A percentile compares a stretch with the other conserved stretches of the same genome.
Evolutionary conservation across 495 filamentous ascomycete genomes (phyloP).

Genomic region (Chaetomium cochliodes): DNA sequence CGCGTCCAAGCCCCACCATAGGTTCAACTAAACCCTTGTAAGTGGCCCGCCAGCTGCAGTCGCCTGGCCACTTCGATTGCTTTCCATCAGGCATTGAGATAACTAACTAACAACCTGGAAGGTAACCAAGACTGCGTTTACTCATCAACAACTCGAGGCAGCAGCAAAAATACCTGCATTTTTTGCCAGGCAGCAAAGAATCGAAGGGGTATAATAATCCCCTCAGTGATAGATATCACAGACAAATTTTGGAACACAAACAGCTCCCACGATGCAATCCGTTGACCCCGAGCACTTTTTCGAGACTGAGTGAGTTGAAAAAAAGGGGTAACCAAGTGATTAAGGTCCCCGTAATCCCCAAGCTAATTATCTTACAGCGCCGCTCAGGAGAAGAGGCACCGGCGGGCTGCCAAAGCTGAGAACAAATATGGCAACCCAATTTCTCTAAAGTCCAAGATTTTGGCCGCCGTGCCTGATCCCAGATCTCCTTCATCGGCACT

Average conservation of each 20-base stretch:
- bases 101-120: too few relatives aligned
- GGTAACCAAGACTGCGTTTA: not conserved
- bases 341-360: not conserved
- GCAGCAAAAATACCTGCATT: slow-evolving; percentile 5
- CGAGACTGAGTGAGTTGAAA: slow-evolving; percentile 68
- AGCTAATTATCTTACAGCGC: slow-evolving; percentile 50
- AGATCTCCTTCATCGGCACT: slow-evolving; percentile 55
- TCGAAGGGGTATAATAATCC: not conserved
- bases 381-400: slow-evolving; percentile 66
- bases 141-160: slow-evolving; percentile 10
- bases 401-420: slow-evolving; percentile 73
- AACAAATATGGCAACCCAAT: slow-evolving; percentile 85
- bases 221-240: not conserved
- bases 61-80: slow-evolving; percentile 15
- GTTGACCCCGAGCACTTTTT: slow-evolving; percentile 66
- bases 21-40: not conserved
- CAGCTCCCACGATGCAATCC: slow-evolving; percentile 33
- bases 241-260: not conserved
- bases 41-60: slow-evolving; percentile 21
- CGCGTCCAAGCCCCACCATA: slow-evolving; percentile 11
- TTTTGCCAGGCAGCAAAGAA: slow-evolving; percentile 12
- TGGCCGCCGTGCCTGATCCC: slow-evolving; percentile 72
- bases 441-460: slow-evolving; percentile 76
- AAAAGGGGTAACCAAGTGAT: not conserved
- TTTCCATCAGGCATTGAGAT: slow-evolving; percentile 15